Percentiles rank a stretch among this genome's conserved stretches.
Evolutionary conservation across 345 rosid species (phyloP).

Genomic region (Salix exigua): DNA sequence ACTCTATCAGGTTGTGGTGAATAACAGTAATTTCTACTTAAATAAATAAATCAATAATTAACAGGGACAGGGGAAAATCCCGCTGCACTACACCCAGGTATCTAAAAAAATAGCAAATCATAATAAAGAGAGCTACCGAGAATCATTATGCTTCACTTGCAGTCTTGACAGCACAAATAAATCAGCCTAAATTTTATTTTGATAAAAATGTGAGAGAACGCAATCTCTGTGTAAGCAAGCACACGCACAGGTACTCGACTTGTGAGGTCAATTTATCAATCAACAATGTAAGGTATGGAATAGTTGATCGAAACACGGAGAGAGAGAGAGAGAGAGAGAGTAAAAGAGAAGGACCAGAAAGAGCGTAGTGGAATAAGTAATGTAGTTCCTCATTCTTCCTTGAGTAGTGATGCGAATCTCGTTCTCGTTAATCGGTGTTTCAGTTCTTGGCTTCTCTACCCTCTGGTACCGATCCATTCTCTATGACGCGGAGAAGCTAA

Average conservation of each 20-base stretch:
- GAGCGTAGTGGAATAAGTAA: conserved; percentile 34
- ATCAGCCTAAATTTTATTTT: background rate
- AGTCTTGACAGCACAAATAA: background rate
- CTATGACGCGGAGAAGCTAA: background rate
- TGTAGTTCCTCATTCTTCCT: conserved; percentile 40
- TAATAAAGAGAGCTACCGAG: background rate
- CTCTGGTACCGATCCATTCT: conserved; percentile 36
- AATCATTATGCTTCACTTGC: background rate
- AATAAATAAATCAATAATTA: too few species aligned
- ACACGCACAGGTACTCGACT: background rate
- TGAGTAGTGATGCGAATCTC: conserved; percentile 42
- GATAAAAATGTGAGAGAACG: background rate
- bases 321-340: too few species aligned
- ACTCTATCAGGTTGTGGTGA: too few species aligned
- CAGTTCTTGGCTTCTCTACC: conserved; percentile 31
- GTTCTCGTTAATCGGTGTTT: conserved; percentile 31
- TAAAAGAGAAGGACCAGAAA: conserved; percentile 18
- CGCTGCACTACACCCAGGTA: background rate
- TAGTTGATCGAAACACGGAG: background rate
- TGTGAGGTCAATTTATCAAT: background rate
- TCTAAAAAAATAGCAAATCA: background rate
- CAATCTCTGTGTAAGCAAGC: background rate
- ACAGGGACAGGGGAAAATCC: background rate
- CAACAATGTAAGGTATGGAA: background rate
- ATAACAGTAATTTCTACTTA: too few species aligned